Evolutionary conservation across 108 stramenopile species (phyloP), one percentile per base, ranked within the genome.

Genomic region (Cyclostephanos invisitatus): DNA sequence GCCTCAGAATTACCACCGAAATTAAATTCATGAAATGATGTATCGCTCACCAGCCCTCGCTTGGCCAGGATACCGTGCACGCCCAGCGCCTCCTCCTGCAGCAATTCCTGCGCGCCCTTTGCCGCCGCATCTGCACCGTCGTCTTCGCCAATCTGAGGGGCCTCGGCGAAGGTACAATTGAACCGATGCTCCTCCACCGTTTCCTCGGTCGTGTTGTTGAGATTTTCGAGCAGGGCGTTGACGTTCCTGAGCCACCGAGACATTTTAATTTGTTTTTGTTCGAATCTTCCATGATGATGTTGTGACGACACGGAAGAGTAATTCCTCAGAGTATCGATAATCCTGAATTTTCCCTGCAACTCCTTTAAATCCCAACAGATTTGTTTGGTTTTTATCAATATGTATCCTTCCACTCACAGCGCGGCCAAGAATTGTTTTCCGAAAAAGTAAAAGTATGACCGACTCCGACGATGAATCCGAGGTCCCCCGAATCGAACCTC

Each of bases 231-330:
- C 44, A 94, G 75, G 69, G 75, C 88, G 62, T 89, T 89, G 20
- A 94, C 90, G 62, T 83, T 83, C 53, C 79, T 64, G 48, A 94
- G 74, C 93, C 93, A 94, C 21, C 88, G 71, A 8, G 92, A 91
- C 89, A 91, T 90, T 36, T 32, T 81, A 10, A 21, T 40, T n/a
- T n/a, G n/a, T n/a, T n/a, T n/a, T n/a, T n/a, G n/a, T n/a, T n/a
- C n/a, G n/a, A n/a, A n/a, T n/a, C n/a, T n/a, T n/a, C n/a, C n/a
- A n/a, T n/a, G n/a, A n/a, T n/a, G n/a, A n/a, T n/a, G n/a, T n/a
- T n/a, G n/a, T n/a, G n/a, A n/a, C n/a, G n/a, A n/a, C n/a, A n/a
- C n/a, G n/a, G n/a, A n/a, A n/a, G n/a, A n/a, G n/a, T n/a, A n/a
- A n/a, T n/a, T n/a, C n/a, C n/a, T n/a, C n/a, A n/a, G n/a, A n/a